Evolutionary conservation across 129 eudicot species (phyloP).

Genomic region (Escallonia herrerae): DNA sequence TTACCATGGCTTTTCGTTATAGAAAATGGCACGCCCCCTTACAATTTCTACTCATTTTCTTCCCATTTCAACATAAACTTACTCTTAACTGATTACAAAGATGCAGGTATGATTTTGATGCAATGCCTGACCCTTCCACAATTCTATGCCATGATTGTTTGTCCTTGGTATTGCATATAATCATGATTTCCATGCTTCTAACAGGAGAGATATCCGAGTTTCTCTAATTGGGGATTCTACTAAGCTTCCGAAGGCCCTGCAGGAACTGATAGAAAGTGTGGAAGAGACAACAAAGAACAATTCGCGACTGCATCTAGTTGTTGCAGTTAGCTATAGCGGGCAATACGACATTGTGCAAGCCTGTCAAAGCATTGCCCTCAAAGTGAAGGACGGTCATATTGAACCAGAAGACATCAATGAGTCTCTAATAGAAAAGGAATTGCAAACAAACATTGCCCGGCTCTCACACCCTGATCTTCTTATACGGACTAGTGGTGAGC

Average conservation of each 20-base stretch:
- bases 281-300: constrained; percentile 35
- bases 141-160: not conserved
- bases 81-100: no score
- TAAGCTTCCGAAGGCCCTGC: constrained; percentile 37
- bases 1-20: no score
- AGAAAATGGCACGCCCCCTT: no score
- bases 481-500: constrained; percentile 68
- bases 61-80: no score
- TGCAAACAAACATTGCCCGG: constrained; percentile 36
- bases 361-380: constrained; percentile 42
- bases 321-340: constrained; percentile 62
- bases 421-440: constrained; percentile 38
- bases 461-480: constrained; percentile 58
- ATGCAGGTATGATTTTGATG: no score
- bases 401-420: constrained; percentile 47
- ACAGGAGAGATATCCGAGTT: constrained; percentile 46
- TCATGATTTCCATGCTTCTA: not conserved
- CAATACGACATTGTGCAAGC: constrained; percentile 57
- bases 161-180: not conserved
- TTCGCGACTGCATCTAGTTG: constrained; percentile 40
- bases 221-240: constrained; percentile 53
- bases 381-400: constrained; percentile 48
- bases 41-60: no score
- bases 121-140: no score
- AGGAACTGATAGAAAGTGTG: constrained; percentile 22